phyloP scores from a whole-genome alignment of 2,329 filamentous ascomycete genomes.

The Cordyceps tenuipes region DNA sequence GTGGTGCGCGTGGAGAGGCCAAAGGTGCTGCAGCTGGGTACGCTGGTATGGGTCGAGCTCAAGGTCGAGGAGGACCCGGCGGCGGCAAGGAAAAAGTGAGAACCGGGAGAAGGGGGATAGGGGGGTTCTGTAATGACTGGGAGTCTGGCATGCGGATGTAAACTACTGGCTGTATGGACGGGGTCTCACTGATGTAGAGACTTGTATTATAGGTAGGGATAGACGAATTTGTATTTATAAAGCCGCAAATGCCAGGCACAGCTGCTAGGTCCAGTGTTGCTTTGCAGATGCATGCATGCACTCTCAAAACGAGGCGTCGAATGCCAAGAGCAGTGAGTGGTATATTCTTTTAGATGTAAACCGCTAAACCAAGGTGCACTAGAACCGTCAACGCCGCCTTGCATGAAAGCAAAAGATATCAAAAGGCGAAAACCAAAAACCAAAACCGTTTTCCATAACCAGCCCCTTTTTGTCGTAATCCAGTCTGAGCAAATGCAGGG shows the following conservation, averaged over 20 bases:
- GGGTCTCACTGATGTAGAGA: too few relatives aligned
- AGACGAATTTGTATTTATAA: too few relatives aligned
- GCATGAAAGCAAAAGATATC: conserved; percentile 3
- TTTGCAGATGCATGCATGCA: too few relatives aligned
- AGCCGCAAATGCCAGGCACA: too few relatives aligned
- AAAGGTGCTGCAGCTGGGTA: conserved; percentile 46
- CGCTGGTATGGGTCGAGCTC: conserved; percentile 51
- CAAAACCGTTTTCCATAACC: conserved; percentile 4
- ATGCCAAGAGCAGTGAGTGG: conserved; percentile 3
- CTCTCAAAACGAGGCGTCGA: neutral
- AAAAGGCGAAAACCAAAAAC: neutral
- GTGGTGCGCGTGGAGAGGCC: conserved; percentile 46
- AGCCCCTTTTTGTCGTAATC: conserved; percentile 7
- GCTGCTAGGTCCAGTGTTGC: too few relatives aligned
- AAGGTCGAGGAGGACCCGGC: conserved; percentile 26
- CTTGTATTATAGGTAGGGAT: too few relatives aligned
- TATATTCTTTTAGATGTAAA: conserved; percentile 10
- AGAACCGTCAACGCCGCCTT: neutral
- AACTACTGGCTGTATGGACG: neutral
- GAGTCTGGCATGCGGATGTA: neutral
- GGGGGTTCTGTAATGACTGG: neutral
- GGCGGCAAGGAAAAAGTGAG: neutral
- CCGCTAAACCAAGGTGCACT: conserved; percentile 2
- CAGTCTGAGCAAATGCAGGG: conserved; percentile 7
- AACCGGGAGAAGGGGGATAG: neutral